Conservation (phyloP, 2,329 filamentous ascomycete genomes). For the Pochonia chlamydosporia region DNA sequence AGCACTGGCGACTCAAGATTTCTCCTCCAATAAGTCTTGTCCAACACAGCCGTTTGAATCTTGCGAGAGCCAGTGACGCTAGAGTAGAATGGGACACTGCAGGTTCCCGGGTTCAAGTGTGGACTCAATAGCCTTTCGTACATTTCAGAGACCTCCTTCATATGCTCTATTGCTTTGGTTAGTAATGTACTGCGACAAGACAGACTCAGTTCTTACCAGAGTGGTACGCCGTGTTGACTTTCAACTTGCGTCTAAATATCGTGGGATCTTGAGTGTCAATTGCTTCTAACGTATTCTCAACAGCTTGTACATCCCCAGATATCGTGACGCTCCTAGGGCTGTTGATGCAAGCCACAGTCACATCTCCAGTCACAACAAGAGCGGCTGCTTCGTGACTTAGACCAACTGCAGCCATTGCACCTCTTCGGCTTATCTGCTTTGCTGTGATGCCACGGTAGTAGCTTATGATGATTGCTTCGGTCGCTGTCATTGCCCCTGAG, state of each 20-base stretch:
- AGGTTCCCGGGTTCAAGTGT: no score
- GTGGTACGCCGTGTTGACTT: slow-evolving; percentile 27
- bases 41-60: slow-evolving; percentile 2
- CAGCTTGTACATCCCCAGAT: slow-evolving; percentile 14
- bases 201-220: slow-evolving; percentile 22
- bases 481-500: slow-evolving; percentile 19
- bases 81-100: slow-evolving; percentile 4
- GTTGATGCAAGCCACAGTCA: slow-evolving; percentile 23
- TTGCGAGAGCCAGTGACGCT: slow-evolving; percentile 3
- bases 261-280: slow-evolving; percentile 18
- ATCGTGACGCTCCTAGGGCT: slow-evolving; percentile 23
- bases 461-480: slow-evolving; percentile 26
- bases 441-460: slow-evolving; percentile 26
- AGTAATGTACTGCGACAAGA: slow-evolving; percentile 27
- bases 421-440: slow-evolving; percentile 9
- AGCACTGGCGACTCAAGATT: slow-evolving; percentile 12
- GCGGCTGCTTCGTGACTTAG: slow-evolving; percentile 21
- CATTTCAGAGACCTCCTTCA: neutral
- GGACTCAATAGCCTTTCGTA: no score
- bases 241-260: slow-evolving; percentile 14
- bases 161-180: slow-evolving; percentile 24
- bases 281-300: slow-evolving; percentile 18
- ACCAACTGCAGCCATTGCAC: slow-evolving; percentile 29
- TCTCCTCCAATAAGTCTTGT: slow-evolving; percentile 8
- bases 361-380: slow-evolving; percentile 13